Conservation (phyloP, 2,329 filamentous ascomycete species). For the Colletotrichum sp. region DNA sequence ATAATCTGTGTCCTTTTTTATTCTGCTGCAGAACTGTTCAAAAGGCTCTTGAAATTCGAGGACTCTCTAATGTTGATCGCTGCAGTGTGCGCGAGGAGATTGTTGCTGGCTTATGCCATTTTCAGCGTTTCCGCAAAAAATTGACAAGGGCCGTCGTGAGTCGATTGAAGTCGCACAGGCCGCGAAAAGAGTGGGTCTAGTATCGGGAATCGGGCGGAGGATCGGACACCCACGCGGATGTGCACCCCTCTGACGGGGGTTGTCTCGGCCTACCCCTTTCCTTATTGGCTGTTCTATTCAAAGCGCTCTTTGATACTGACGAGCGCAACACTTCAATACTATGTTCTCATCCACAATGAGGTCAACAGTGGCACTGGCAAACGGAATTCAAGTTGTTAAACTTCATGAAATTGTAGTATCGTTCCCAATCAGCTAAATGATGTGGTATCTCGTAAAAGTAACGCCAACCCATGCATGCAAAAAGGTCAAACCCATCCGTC, state of each 20-base stretch:
- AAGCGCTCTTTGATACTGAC: background rate
- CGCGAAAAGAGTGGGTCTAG: background rate
- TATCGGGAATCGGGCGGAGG: background rate
- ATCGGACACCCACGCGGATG: background rate
- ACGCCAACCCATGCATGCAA: conserved; percentile 19
- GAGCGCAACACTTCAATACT: no score
- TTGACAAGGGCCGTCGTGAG: background rate
- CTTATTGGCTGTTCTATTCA: background rate
- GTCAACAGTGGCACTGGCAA: background rate
- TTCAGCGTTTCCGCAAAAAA: background rate
- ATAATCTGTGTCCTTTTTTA: no score
- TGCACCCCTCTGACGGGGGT: background rate
- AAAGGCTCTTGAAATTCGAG: background rate
- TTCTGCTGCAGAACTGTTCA: no score
- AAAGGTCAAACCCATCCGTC: background rate
- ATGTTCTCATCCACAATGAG: background rate
- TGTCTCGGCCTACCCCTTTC: background rate
- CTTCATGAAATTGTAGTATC: background rate
- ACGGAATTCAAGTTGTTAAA: background rate
- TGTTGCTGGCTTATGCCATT: background rate
- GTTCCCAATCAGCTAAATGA: conserved; percentile 16
- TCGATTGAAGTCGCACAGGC: background rate
- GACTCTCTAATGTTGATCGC: fast-evolving
- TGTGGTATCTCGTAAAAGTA: conserved; percentile 19
- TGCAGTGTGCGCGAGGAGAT: background rate